Base-by-base conservation (phyloP, 306 rosid genomes). In the Trichosanthes truncata region DNA sequence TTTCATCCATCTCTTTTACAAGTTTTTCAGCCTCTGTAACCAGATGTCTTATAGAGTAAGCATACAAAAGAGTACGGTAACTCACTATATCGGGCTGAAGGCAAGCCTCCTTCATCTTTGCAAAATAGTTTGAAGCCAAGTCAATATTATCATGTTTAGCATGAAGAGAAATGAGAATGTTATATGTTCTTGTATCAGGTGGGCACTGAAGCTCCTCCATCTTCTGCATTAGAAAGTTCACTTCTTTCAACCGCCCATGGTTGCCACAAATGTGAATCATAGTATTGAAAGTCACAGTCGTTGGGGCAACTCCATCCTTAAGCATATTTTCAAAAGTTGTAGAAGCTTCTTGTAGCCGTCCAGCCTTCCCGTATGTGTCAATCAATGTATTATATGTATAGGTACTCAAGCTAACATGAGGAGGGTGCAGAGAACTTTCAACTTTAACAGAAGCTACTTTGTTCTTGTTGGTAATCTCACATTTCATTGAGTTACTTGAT, bases 221-320 rank as follows among this genome's bases (percentile, higher is more conserved):
- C 80, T 85, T 93, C 76, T 84, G 84, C 82, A 90, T 79, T 46
- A 93, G 83, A 0, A 80, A 87, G 79, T 74, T 76, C 59, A 88
- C 97, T 89, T 86, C 86, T 21, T 76, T 83, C 35, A 86, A 85
- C 60, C 63, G 78, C 36, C 90, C 95, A 61, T 82, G 87, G 82
- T 86, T 90, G 59, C 98, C 97, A 76, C 87, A 89, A 35, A 93
- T 88, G 85, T 88, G 97, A 86, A 93, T 91, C 90, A 91, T 90
- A 57, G 94, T 91, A 85, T 93, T 93, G 82, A 91, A 85, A 74
- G 97, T 91, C 74, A 91, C 93, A 0, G 91, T 87, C 3, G 90
- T 89, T 25, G 97, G 97, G 12, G 89, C 84, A 77, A 88, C 86
- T 25, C 97, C 98, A 74, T 80, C 96, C 81, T 86, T 80, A 9